These are phyloP conservation scores for Pestalotiopsis sp. DNA, from an alignment of 2,329 filamentous ascomycete species.

Conservation along the genomic window DNA sequence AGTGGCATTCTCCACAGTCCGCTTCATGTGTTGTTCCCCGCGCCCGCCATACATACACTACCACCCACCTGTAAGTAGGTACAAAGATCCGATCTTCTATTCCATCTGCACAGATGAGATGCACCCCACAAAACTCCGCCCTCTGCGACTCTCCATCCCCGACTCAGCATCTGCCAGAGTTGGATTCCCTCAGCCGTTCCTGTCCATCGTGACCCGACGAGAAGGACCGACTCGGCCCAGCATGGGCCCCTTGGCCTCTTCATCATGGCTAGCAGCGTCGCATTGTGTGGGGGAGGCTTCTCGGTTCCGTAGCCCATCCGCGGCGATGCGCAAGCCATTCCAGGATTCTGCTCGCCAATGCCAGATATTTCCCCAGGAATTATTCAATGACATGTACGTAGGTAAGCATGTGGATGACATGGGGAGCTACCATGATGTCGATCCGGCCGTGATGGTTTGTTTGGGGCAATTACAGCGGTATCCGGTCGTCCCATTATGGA, in stretches of 20 bases:
- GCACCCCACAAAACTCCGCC: constrained; percentile 12
- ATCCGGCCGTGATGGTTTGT: not conserved
- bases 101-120: not conserved
- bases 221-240: constrained; percentile 1
- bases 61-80: not conserved
- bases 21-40: too few species aligned
- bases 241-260: not conserved
- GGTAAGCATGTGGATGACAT: not conserved
- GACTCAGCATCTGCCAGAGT: not conserved
- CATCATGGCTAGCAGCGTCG: not conserved
- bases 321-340: not conserved
- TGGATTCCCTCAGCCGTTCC: not conserved
- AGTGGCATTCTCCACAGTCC: too few species aligned
- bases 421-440: not conserved
- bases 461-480: not conserved
- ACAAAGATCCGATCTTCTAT: not conserved
- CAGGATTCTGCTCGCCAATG: not conserved
- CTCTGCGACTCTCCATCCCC: not conserved
- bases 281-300: constrained; percentile 4
- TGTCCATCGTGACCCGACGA: constrained; percentile 7
- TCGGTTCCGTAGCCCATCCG: not conserved
- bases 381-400: not conserved
- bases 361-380: constrained; percentile 6
- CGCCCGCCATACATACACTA: too few species aligned
- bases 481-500: not conserved